Evolutionary conservation across 2,329 filamentous ascomycete species (phyloP), one percentile per base, ranked within the genome.

Genomic region (Colletotrichum destructivum): DNA sequence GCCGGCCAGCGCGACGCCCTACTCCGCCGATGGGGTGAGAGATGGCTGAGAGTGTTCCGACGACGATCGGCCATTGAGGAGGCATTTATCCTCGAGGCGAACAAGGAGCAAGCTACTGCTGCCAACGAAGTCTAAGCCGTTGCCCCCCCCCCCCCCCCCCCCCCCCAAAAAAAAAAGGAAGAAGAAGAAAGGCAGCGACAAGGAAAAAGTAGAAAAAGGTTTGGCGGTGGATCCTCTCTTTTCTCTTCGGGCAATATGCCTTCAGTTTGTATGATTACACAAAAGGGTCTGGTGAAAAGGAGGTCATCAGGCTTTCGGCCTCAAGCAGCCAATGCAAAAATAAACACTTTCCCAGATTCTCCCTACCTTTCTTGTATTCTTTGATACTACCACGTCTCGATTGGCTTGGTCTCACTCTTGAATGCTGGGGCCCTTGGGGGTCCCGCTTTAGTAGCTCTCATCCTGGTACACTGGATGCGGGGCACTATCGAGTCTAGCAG

Each of bases 61-160:
- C 88, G 96, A 54, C 93, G 94, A 82, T 89, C 90, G 16, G 94
- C 93, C 3, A 94, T 98, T 16, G 95, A 98, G 83, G 95, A 98
- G 82, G 89, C 93, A 0, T 90, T 89, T 78, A 77, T 87, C 11
- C 47, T 79, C 1, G 83, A 84, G 74, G 79, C 77, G 6, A 75
- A 72, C 4, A 81, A 82, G 42, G 49, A 52, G 46, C 42, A 61
- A 46, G 35, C 51, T 21, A 44, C 55, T 4, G 35, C 31, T 15
- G 55, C 13, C 21, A 31, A 66, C 38, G 26, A 21, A 23, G 47
- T 44, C 46, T 71, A 18, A 60, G 71, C 76, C 44, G 16, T 55
- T 40, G 35, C 2, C 0, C 0, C 9, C 35, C 35, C 8, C 35
- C 2, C 23, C 35, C 35, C 2, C 35, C 35, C 9, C 1, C n/a